Conservation (phyloP, 1,139 yeast genomes). For the Pichiaceae sp. region DNA sequence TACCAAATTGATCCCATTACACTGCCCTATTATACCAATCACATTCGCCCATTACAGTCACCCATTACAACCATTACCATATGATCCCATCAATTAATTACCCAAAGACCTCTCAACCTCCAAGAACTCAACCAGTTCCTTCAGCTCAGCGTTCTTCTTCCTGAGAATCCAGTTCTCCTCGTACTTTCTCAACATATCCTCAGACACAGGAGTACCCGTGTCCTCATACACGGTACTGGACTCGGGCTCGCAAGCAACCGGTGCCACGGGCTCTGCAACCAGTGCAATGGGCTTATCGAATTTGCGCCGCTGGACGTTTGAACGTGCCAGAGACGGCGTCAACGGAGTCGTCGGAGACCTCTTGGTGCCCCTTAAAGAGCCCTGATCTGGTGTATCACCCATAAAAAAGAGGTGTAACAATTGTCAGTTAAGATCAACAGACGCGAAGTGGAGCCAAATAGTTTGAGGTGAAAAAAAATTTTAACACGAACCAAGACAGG, state of each 20-base stretch:
- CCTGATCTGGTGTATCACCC: neutral
- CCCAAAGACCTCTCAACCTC: neutral
- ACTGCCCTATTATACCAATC: too few relatives aligned
- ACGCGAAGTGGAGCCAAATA: neutral
- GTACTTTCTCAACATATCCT: neutral
- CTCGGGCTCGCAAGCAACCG: neutral
- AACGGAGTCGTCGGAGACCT: conserved; percentile 3
- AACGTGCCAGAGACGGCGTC: conserved; percentile 1
- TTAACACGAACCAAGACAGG: conserved; percentile 3
- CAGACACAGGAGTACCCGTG: neutral
- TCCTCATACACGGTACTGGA: neutral
- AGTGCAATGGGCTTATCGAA: neutral
- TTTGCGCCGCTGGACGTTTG: conserved; percentile 1
- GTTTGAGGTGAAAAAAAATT: neutral
- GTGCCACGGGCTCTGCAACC: neutral
- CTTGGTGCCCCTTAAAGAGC: conserved; percentile 2
- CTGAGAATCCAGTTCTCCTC: conserved; percentile 3
- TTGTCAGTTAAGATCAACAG: neutral
- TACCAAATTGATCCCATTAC: too few relatives aligned
- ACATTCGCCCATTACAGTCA: too few relatives aligned
- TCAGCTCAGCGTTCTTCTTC: neutral
- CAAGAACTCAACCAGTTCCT: conserved; percentile 1
- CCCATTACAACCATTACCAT: too few relatives aligned
- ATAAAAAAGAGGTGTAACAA: neutral
- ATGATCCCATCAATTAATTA: too few relatives aligned